Percentiles rank a stretch among this genome's conserved stretches.
Evolutionary conservation across 2,329 filamentous ascomycete species (phyloP).

Genomic region (Canariomyces notabilis): DNA sequence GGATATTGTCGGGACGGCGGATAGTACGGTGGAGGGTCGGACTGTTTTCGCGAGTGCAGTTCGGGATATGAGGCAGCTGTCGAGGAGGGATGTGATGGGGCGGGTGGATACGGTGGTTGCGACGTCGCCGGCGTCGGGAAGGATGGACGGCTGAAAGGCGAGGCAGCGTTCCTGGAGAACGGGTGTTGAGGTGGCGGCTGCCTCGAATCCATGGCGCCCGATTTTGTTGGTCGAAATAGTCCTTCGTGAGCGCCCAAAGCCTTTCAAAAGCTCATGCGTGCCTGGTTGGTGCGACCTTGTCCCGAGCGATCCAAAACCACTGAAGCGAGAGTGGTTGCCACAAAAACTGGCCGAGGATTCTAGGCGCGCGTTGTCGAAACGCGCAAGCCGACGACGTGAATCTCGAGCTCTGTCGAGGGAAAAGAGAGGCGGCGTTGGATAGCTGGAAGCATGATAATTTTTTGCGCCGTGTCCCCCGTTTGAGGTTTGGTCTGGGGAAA

Average conservation of each 20-base stretch:
- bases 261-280: constrained; percentile 11
- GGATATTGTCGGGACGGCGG: constrained; percentile 34
- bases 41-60: constrained; percentile 34
- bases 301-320: neutral
- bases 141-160: constrained; percentile 30
- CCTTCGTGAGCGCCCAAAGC: constrained; percentile 6
- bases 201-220: constrained; percentile 32
- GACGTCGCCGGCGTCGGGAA: constrained; percentile 23
- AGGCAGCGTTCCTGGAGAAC: constrained; percentile 32
- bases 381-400: neutral
- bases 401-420: neutral
- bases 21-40: constrained; percentile 39
- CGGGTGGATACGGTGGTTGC: constrained; percentile 18
- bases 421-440: neutral
- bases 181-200: constrained; percentile 31
- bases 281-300: neutral
- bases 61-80: constrained; percentile 29
- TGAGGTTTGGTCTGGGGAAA: constrained; percentile 21
- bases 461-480: constrained; percentile 21
- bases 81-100: constrained; percentile 14
- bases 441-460: constrained; percentile 22
- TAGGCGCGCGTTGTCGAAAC: neutral
- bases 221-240: constrained; percentile 6
- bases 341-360: neutral
- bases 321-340: neutral